Conservation (phyloP, 2,329 filamentous ascomycete genomes). For the Xylariaceae sp. region DNA sequence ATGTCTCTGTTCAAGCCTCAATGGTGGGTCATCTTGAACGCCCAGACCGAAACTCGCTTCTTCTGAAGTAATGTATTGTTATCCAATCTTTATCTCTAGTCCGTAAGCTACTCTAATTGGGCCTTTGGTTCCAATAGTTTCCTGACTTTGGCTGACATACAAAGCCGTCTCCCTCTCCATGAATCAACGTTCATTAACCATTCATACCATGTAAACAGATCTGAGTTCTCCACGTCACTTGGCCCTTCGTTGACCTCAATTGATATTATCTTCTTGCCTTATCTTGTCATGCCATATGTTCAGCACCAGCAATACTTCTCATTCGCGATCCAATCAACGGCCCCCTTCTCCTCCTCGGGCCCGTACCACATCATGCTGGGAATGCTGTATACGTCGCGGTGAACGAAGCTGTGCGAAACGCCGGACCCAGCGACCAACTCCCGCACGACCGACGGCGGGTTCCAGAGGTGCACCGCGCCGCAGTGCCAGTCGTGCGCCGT, state of each 20-base stretch:
- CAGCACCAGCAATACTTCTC: conserved; percentile 83
- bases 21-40: neutral
- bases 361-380: conserved; percentile 75
- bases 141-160: too few relatives aligned
- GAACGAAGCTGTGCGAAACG: conserved; percentile 56
- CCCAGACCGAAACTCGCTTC: neutral
- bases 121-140: neutral
- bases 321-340: conserved; percentile 76
- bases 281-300: conserved; percentile 23
- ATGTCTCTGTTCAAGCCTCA: too few relatives aligned
- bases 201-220: neutral
- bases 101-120: neutral
- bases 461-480: conserved; percentile 80
- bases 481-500: conserved; percentile 77
- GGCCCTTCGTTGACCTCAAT: neutral
- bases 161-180: neutral
- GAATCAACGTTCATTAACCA: neutral
- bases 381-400: conserved; percentile 70
- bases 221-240: too few relatives aligned
- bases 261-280: neutral
- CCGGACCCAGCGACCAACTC: conserved; percentile 53
- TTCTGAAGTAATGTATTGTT: neutral
- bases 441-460: conserved; percentile 65
- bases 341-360: conserved; percentile 53
- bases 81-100: neutral